Base-by-base conservation (phyloP, 768 basidiomycete genomes). In the Leccinellum rugosiceps region DNA sequence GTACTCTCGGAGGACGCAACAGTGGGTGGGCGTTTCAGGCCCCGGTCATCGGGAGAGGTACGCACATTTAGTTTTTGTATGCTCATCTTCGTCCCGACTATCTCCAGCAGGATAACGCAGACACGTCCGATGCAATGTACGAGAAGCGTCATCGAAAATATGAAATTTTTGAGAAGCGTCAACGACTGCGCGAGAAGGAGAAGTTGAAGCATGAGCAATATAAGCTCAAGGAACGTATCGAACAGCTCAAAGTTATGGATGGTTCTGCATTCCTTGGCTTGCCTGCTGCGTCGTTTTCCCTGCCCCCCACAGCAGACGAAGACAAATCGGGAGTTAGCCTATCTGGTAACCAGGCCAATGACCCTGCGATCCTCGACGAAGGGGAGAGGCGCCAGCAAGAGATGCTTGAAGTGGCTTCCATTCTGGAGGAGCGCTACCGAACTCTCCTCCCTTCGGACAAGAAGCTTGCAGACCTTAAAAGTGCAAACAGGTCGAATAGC, bases 131-230 rank as follows among this genome's bases (percentile, higher is more conserved):
- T 73, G 82, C 82, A 23, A 81, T 82, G 7, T 96, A 94, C 67
- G 83, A 89, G 71, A 86, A 85, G 61, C 83, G 91, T 45, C 93
- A 96, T 72, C 81, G 85, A 52, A 92, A 90, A 68, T 94, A 90
- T 71, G 92, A 94, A 70, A 81, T 81, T 14, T 88, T 90, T 58
- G 94, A 95, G 73, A 92, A 91, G 69, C 83, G 92, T 8, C 85
- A 87, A 67, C 87, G 92, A 4, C 75, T 90, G 32, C 84, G 92
- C 54, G 93, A 95, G 74, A 92, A 92, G 73, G 93, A 96, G 73
- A 93, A 93, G 68, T 81, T 95, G 54, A 88, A 90, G 72, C 88
- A 93, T 62, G 92, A 94, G 67, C 91, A 93, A 63, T 93, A 94
- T 75, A 92, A 93, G 68, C 83, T 96, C 66, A 88, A 89, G 71